Conservation (phyloP, 139 green algal species). For the Coccomyxa sp. region DNA sequence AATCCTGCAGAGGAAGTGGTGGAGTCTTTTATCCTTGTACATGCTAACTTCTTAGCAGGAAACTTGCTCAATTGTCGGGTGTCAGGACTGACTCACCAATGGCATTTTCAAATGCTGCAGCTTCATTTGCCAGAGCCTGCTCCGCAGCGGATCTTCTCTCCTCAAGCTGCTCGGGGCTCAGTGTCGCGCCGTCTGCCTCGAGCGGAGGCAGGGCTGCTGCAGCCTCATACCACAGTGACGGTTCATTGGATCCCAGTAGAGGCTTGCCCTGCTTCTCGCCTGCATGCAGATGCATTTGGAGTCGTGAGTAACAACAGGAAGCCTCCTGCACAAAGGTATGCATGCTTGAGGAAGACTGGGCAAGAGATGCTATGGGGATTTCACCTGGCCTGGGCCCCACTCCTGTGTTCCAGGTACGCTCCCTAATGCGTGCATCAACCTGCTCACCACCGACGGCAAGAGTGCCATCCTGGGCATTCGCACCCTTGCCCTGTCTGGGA, state of each 20-base stretch:
- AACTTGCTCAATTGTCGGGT: no score
- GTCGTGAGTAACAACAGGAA: not conserved
- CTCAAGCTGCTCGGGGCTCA: constrained; percentile 29
- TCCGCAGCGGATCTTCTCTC: constrained; percentile 24
- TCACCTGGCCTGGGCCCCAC: constrained; percentile 52
- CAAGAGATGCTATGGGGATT: not conserved
- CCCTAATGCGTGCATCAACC: not conserved
- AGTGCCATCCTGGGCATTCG: not conserved
- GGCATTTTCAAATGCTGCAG: constrained; percentile 51
- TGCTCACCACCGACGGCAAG: not conserved
- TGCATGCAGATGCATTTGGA: constrained; percentile 5
- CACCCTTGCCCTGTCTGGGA: not conserved
- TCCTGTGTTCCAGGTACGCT: constrained; percentile 48
- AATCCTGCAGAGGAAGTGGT: no score
- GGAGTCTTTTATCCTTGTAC: no score
- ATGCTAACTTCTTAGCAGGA: no score
- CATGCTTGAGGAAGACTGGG: no score
- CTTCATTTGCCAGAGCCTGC: constrained; percentile 45
- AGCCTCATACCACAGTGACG: constrained; percentile 58
- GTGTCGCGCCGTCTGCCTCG: constrained; percentile 8
- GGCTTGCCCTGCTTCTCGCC: constrained; percentile 35
- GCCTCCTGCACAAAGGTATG: not conserved
- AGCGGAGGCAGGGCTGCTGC: not conserved
- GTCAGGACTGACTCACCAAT: constrained; percentile 9
- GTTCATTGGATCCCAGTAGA: constrained; percentile 50